Evolutionary conservation across 345 rosid genomes (phyloP), one percentile per base, ranked within the genome.

Genomic region (Pseudoturritis turrita): DNA sequence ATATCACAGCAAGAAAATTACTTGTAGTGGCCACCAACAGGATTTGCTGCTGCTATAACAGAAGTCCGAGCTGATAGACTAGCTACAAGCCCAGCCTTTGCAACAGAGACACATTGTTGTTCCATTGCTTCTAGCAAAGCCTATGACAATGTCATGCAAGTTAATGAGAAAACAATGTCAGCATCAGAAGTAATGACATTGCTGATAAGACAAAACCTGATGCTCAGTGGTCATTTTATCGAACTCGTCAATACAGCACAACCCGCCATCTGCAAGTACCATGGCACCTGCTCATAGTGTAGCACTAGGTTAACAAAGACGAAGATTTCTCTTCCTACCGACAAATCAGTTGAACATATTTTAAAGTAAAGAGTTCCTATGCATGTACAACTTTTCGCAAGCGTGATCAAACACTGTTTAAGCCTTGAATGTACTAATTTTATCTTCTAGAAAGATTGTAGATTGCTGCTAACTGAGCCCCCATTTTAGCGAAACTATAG

Each of bases 121-220:
- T 95, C 99, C 99, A 95, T 91, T 74, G 99, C 99, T 87, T 95
- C 99, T 80, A 95, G 82, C 73, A 95, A 84, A 58, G 97, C 91
- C 99, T 95, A 85, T 39, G 45, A 59, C 15, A 71, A 52, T 72
- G 28, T 45, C 68, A 68, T 61, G 51, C 59, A 65, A 78, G 79
- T 67, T 62, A 73, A 66, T 36, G 31, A 31, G 68, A 60, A 17
- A 52, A 53, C 50, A 64, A 69, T 8, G 70, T 47, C 37, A 43
- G 58, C 60, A 71, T 36, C 66, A 72, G 43, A 76, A 68, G 76
- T 61, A 39, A 71, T 19, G 39, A n/a, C 8, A 13, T 50, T 41
- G 49, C 46, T 11, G 62, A 54, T 59, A 63, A 54, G 60, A 63
- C 56, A 79, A 73, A 21, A 94, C 99, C 97, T 91, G 97, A 85